Base-by-base conservation (phyloP, 768 basidiomycete genomes). In the Dendrothele bispora region DNA sequence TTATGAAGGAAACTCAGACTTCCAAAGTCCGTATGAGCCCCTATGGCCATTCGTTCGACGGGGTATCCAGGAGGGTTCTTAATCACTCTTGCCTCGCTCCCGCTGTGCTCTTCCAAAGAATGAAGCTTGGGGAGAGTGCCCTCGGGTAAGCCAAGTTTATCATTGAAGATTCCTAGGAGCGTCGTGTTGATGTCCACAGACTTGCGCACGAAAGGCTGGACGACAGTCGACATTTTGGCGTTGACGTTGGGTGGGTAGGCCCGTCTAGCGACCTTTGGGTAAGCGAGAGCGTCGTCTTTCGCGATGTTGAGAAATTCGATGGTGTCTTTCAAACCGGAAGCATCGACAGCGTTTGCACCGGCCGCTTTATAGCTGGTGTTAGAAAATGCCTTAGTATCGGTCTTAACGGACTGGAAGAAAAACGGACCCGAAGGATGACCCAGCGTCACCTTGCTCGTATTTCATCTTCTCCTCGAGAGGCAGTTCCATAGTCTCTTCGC, bases 281-380 rank as follows among this genome's bases (percentile, higher is more conserved):
- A 77, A 0, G 72, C 63, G 3, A 78, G 51, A 0, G 63, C 72
- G 43, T 79, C 77, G 49, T 79, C 77, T 49, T 74, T 74, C 0
- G 75, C 62, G 39, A 78, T 58, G 48, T 48, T 43, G 21, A 46
- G 18, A 17, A 47, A 41, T 54, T 77, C 73, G 7, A 65, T 58
- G 0, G 61, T 67, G 53, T 78, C 76, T 20, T 55, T 40, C 30
- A 62, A 71, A 51, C 77, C 76, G 18, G 60, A 62, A 46, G 69
- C 67, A 52, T 78, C 76, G 1, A 69, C 65, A 11, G 69, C 72
- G 43, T 67, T 73, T 4, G 64, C 69, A 3, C 77, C 77, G 0
- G 61, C 59, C 26, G 68, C 73, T 56, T 78, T 75, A 48, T 74
- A 76, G 20, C 75, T 76, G 53, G n/a, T 22, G 14, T 12, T 4